phyloP scores from a whole-genome alignment of 179 eudicot species.

The Patellifolia procumbens region DNA sequence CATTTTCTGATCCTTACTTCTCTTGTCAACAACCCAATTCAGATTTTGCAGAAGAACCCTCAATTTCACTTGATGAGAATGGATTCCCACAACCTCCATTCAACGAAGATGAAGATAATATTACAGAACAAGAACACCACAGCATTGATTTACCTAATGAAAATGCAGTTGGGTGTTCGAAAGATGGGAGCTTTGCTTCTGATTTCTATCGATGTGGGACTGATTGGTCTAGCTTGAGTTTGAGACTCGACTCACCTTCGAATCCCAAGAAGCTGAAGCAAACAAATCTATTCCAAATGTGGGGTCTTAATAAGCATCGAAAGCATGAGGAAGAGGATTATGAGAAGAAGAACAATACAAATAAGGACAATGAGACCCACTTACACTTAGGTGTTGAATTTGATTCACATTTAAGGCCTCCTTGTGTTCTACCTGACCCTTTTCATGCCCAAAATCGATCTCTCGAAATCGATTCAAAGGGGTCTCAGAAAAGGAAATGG shows the following conservation, averaged over 20 bases:
- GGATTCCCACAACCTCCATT: slow-evolving; percentile 30
- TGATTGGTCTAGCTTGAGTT: slow-evolving; percentile 41
- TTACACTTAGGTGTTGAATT: neutral
- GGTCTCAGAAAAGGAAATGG: slow-evolving; percentile 4
- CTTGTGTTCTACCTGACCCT: neutral
- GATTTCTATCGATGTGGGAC: slow-evolving; percentile 44
- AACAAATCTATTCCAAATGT: slow-evolving; percentile 47
- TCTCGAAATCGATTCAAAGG: neutral
- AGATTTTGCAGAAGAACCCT: slow-evolving; percentile 23
- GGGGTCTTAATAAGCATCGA: slow-evolving; percentile 36
- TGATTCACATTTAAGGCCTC: neutral
- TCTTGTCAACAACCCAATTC: slow-evolving; percentile 7
- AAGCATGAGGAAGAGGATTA: neutral
- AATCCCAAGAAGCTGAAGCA: slow-evolving; percentile 43
- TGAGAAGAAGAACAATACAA: neutral
- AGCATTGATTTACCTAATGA: neutral
- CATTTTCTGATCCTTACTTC: neutral
- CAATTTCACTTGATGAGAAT: slow-evolving; percentile 37
- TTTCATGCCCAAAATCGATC: neutral
- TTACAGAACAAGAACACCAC: slow-evolving; percentile 2
- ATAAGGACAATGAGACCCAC: slow-evolving; percentile 6
- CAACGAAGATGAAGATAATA: slow-evolving; percentile 7
- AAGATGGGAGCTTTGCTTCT: slow-evolving; percentile 28
- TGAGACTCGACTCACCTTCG: slow-evolving; percentile 1
- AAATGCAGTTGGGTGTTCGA: slow-evolving; percentile 19